Evolutionary conservation across 192 early-diverging fungal species (phyloP).

Genomic region (Phycomyces blakesleeanus): DNA sequence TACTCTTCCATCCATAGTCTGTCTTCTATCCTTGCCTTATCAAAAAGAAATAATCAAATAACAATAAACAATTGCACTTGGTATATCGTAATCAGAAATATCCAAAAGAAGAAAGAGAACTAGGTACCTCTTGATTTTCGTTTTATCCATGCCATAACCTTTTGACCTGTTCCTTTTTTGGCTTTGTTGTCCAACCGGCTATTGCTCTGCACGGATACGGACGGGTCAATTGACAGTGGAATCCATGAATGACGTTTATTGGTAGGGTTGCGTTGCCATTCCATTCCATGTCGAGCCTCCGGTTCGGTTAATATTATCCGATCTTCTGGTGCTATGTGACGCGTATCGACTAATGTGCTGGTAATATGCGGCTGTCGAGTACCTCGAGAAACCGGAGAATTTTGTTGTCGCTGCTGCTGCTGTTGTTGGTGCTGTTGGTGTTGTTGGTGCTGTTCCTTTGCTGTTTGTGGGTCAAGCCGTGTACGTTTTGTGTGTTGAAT

Average conservation of each 20-base stretch:
- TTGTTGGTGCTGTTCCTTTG: background rate
- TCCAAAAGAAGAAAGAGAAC: too few species aligned
- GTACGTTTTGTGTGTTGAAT: background rate
- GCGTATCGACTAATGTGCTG: too few species aligned
- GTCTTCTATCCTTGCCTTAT: background rate
- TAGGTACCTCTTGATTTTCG: slow-evolving; percentile 25
- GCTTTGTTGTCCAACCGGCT: background rate
- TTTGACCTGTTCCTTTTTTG: slow-evolving; percentile 34
- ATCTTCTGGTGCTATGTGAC: background rate
- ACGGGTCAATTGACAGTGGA: background rate
- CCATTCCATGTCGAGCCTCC: background rate
- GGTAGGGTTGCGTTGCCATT: background rate
- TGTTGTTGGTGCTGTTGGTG: too few species aligned
- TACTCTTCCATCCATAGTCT: background rate
- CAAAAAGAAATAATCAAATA: background rate
- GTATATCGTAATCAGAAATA: background rate
- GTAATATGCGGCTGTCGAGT: background rate
- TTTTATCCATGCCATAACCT: slow-evolving; percentile 56
- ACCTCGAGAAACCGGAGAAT: too few species aligned
- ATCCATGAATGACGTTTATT: background rate
- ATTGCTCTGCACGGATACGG: background rate
- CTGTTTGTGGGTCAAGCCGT: background rate
- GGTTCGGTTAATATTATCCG: background rate
- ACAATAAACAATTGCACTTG: background rate
- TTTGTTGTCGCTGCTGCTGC: too few species aligned